Conservation (phyloP, 2,329 filamentous ascomycete species). For the Blastomyces parvus region DNA sequence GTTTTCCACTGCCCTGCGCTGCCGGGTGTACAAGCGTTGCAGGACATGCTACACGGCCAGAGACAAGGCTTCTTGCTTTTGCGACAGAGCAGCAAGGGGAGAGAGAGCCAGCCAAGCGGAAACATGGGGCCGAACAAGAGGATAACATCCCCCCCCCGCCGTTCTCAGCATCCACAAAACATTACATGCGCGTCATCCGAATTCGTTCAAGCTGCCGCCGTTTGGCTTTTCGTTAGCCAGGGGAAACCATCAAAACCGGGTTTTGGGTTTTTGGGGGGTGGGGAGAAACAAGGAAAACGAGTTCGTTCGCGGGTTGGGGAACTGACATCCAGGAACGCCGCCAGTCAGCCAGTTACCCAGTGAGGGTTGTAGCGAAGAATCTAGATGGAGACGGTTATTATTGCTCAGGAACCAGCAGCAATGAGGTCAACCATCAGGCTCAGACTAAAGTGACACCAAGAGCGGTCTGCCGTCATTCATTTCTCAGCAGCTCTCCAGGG, state of each 20-base stretch:
- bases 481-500: not conserved
- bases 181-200: constrained; percentile 1
- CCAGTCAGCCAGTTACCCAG: no score
- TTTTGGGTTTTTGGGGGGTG: not conserved
- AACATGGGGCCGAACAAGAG: not conserved
- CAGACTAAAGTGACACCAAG: not conserved
- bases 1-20: not conserved
- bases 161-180: not conserved
- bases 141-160: not conserved
- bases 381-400: not conserved
- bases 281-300: not conserved
- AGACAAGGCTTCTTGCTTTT: not conserved
- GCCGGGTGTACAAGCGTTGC: not conserved
- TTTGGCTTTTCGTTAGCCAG: not conserved
- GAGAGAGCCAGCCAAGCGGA: not conserved
- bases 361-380: not conserved
- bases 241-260: not conserved
- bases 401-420: no score
- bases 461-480: not conserved
- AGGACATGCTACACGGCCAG: not conserved
- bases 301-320: not conserved
- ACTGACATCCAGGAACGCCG: not conserved
- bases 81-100: not conserved
- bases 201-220: not conserved
- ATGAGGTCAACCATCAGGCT: not conserved